A percentile compares a stretch with the other conserved stretches of the same genome.
phyloP scores from a whole-genome alignment of 805 yeast genomes.

The Barnettozyma californica region DNA sequence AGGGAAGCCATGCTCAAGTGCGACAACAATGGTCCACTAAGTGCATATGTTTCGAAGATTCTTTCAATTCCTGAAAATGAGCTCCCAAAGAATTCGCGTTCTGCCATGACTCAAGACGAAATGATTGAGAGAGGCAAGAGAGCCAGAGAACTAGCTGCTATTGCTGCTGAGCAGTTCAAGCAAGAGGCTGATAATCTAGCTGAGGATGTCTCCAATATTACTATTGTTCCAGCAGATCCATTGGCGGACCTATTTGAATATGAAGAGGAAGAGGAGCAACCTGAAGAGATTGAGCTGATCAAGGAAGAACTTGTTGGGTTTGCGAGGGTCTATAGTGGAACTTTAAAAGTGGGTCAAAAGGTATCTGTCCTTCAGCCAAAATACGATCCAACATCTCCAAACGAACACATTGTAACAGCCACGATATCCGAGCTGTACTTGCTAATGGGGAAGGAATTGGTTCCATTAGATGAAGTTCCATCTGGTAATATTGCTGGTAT shows the following conservation, averaged over 20 bases:
- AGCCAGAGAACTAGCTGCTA: conserved; percentile 63
- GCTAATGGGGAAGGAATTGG: conserved; percentile 89
- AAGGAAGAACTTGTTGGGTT: conserved; percentile 79
- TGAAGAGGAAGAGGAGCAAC: conserved; percentile 50
- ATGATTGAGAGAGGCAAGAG: conserved; percentile 54
- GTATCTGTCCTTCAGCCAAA: conserved; percentile 81
- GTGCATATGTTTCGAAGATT: conserved; percentile 86
- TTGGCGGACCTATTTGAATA: conserved; percentile 37
- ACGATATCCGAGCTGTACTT: conserved; percentile 67
- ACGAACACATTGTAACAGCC: conserved; percentile 49
- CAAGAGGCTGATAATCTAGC: conserved; percentile 13
- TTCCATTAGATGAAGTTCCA: conserved; percentile 73
- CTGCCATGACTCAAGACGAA: conserved; percentile 46
- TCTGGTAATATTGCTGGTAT: conserved; percentile 95
- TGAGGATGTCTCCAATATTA: conserved; percentile 14
- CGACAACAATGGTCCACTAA: conserved; percentile 56
- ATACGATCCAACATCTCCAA: conserved; percentile 62
- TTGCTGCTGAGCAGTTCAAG: conserved; percentile 56
- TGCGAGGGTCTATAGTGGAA: conserved; percentile 85
- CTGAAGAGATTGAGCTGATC: conserved; percentile 33
- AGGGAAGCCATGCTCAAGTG: conserved; percentile 58
- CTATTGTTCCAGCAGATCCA: conserved; percentile 29
- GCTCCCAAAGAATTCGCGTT: conserved; percentile 51
- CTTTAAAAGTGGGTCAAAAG: conserved; percentile 67
- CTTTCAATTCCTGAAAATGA: conserved; percentile 80